A percentile compares a stretch with the other conserved stretches of the same genome.
These are phyloP conservation scores for Cochlearia excelsa DNA, from an alignment of 345 rosid genomes.

Conservation along the genomic window DNA sequence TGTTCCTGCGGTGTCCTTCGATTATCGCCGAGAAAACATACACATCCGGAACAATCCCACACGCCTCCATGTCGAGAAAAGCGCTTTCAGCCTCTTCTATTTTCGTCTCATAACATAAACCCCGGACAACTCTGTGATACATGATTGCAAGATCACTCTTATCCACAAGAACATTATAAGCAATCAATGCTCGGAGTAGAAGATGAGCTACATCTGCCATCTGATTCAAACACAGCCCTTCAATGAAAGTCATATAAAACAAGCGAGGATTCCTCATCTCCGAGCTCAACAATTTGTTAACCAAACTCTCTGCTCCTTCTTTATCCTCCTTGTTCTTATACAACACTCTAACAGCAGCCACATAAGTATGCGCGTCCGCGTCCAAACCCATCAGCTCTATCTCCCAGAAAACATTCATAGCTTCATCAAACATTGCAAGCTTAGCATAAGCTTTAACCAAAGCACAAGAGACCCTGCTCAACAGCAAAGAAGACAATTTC, in stretches of 20 bases:
- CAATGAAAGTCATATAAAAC: conserved; percentile 48
- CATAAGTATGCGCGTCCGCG: conserved; percentile 48
- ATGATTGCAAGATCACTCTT: conserved; percentile 31
- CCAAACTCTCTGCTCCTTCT: conserved; percentile 40
- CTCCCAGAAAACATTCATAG: conserved; percentile 38
- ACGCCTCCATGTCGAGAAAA: conserved; percentile 47
- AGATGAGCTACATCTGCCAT: conserved; percentile 44
- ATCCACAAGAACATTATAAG: conserved; percentile 42
- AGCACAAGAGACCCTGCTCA: conserved; percentile 40
- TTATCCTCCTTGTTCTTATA: conserved; percentile 44
- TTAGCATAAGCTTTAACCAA: conserved; percentile 54
- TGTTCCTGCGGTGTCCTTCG: conserved; percentile 45
- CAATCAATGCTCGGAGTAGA: conserved; percentile 40
- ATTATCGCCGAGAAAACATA: conserved; percentile 52
- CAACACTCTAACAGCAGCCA: conserved; percentile 53
- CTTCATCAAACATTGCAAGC: conserved; percentile 52
- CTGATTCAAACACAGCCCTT: conserved; percentile 57
- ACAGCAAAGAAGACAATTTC: conserved; percentile 28
- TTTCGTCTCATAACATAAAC: conserved; percentile 58
- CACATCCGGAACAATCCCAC: conserved; percentile 48
- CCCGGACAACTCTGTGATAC: conserved; percentile 47
- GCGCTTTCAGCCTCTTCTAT: conserved; percentile 51
- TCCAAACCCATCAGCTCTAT: conserved; percentile 46
- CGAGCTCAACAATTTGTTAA: conserved; percentile 45
- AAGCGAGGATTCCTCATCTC: conserved; percentile 36